A percentile compares a stretch with the other conserved stretches of the same genome.
Conservation (phyloP, 305 asterid genomes). For the Fraxinus platypoda region DNA sequence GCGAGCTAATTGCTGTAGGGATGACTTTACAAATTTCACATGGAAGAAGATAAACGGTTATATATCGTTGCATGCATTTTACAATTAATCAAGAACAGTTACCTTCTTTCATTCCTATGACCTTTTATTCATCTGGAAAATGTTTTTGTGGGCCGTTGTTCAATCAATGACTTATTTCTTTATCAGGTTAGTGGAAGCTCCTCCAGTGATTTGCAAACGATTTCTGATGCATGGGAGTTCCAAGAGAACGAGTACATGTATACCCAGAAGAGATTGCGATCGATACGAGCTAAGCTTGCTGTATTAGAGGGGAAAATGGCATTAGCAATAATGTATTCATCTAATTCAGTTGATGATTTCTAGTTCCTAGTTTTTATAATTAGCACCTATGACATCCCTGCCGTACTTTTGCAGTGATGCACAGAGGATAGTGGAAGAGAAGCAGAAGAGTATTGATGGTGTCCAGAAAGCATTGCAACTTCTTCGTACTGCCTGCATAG, state of each 20-base stretch:
- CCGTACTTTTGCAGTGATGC: slow-evolving; percentile 53
- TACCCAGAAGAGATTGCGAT: slow-evolving; percentile 63
- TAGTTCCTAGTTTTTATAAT: background rate
- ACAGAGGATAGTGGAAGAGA: slow-evolving; percentile 48
- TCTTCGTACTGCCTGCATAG: slow-evolving; percentile 57
- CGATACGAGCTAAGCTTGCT: slow-evolving; percentile 71
- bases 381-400: slow-evolving; percentile 6
- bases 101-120: background rate
- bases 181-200: slow-evolving; percentile 50
- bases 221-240: slow-evolving; percentile 81
- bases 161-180: slow-evolving; percentile 3
- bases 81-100: background rate
- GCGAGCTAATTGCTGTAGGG: background rate
- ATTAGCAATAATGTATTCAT: slow-evolving; percentile 50
- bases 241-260: slow-evolving; percentile 75
- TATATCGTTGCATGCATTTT: background rate
- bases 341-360: slow-evolving; percentile 13
- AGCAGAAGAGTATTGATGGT: slow-evolving; percentile 54
- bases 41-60: background rate
- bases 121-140: background rate
- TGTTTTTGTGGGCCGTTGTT: background rate
- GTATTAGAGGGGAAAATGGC: slow-evolving; percentile 83
- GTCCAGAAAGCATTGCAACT: slow-evolving; percentile 61
- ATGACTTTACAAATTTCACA: background rate
- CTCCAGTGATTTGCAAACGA: slow-evolving; percentile 37